phyloP scores from a whole-genome alignment of 2,329 filamentous ascomycete species.

The Diaporthe vaccinii region DNA sequence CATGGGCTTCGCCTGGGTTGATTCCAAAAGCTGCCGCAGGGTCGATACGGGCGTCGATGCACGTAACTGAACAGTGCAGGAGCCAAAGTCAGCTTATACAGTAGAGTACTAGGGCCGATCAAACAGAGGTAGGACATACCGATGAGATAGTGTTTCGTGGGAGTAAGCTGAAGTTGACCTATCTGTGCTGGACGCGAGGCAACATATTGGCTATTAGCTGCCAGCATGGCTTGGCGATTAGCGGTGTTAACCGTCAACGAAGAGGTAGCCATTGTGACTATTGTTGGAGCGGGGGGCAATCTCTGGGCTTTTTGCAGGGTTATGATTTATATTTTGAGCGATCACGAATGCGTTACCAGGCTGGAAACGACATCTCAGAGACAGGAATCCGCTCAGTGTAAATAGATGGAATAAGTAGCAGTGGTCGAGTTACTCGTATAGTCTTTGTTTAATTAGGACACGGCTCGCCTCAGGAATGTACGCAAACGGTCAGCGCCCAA shows the following conservation, averaged over 20 bases:
- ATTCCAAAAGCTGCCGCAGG: constrained; percentile 79
- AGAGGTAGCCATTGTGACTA: background rate
- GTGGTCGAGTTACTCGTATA: background rate
- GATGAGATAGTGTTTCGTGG: constrained; percentile 76
- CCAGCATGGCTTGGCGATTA: background rate
- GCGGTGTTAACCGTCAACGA: background rate
- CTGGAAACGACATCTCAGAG: background rate
- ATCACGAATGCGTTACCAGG: background rate
- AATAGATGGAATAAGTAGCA: background rate
- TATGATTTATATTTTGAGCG: background rate
- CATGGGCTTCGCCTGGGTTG: constrained; percentile 80
- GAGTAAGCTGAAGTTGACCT: constrained; percentile 70
- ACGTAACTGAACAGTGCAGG: constrained; percentile 71
- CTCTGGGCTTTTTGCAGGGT: background rate
- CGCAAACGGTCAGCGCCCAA: constrained; percentile 7
- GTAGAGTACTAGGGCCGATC: too few relatives aligned
- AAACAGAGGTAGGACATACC: constrained; percentile 54
- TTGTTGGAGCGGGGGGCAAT: background rate
- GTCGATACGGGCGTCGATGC: constrained; percentile 85
- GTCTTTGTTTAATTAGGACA: background rate
- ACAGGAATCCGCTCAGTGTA: background rate
- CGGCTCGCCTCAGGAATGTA: background rate
- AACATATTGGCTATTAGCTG: background rate
- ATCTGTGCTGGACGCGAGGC: background rate
- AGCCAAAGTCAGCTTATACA: constrained; percentile 39